Conservation (phyloP, 2,329 filamentous ascomycete species). For the Stylonectria norvegica region DNA sequence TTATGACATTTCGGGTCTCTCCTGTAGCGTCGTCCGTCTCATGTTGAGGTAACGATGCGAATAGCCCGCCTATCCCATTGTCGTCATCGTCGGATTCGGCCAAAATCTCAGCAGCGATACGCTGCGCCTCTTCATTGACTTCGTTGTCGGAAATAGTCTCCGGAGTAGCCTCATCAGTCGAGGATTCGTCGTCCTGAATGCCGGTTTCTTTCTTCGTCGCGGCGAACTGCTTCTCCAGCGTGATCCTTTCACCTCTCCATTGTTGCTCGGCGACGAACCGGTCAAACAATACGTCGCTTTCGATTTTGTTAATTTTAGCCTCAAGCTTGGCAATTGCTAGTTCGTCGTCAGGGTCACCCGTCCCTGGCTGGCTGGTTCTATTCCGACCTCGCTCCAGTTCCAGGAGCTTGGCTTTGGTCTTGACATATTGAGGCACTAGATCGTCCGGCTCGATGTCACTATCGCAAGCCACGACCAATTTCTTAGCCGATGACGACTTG, state of each 20-base stretch:
- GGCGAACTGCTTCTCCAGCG: slow-evolving; percentile 60
- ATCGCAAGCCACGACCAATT: slow-evolving; percentile 51
- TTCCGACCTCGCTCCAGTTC: slow-evolving; percentile 47
- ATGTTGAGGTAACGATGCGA: slow-evolving; percentile 57
- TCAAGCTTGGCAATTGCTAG: slow-evolving; percentile 62
- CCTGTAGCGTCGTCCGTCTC: slow-evolving; percentile 57
- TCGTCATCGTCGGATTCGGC: slow-evolving; percentile 52
- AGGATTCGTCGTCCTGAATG: slow-evolving; percentile 19
- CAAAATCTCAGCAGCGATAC: slow-evolving; percentile 57
- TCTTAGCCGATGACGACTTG: slow-evolving; percentile 38
- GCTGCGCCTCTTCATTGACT: slow-evolving; percentile 54
- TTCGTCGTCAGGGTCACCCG: slow-evolving; percentile 26
- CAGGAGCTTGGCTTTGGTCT: slow-evolving; percentile 67
- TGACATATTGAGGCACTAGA: slow-evolving; percentile 71
- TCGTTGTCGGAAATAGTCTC: slow-evolving; percentile 40
- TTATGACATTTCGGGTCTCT: slow-evolving; percentile 55
- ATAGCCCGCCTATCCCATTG: slow-evolving; percentile 50
- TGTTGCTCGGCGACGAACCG: slow-evolving; percentile 59
- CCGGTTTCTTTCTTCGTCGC: slow-evolving; percentile 40
- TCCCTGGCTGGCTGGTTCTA: slow-evolving; percentile 16
- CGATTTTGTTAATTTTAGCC: slow-evolving; percentile 72
- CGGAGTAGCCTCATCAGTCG: slow-evolving; percentile 12
- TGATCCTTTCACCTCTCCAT: slow-evolving; percentile 59
- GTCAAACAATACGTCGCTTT: slow-evolving; percentile 75
- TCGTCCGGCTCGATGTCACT: slow-evolving; percentile 73